Evolutionary conservation across 163 green algal species (phyloP).

Genomic region (Trebouxia gelatinosa): DNA sequence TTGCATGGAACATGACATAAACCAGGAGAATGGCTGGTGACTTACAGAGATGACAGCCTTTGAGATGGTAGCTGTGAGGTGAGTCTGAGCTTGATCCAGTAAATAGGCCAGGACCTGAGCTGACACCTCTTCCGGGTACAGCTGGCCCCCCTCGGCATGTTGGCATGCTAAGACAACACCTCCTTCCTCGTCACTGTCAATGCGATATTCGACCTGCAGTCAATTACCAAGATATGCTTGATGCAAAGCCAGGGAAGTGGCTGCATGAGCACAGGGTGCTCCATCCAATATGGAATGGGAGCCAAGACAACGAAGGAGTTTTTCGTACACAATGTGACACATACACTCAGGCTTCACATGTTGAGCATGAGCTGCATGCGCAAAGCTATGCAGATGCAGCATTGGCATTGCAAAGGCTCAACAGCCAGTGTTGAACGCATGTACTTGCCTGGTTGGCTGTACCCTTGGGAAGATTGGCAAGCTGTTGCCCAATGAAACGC

Average conservation of each 20-base stretch:
- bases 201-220: slow-evolving; percentile 36
- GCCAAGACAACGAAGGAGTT: not conserved
- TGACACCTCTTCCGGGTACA: slow-evolving; percentile 83
- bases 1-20: not conserved
- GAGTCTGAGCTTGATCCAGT: slow-evolving; percentile 55
- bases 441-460: not conserved
- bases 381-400: not conserved
- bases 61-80: slow-evolving; percentile 15
- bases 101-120: slow-evolving; percentile 61
- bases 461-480: slow-evolving; percentile 56
- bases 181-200: slow-evolving; percentile 65
- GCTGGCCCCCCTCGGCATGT: slow-evolving; percentile 44
- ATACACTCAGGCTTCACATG: not conserved
- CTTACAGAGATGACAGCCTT: slow-evolving; percentile 79
- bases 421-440: not conserved
- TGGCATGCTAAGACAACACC: slow-evolving; percentile 54
- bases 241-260: not conserved
- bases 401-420: not conserved
- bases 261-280: not conserved
- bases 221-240: too few relatives aligned
- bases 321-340: not conserved
- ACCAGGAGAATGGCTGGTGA: not conserved
- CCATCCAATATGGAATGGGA: not conserved
- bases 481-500: slow-evolving; percentile 92
- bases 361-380: not conserved